Base-by-base conservation (phyloP, 768 basidiomycete genomes). In the Termitomyces sp. region DNA sequence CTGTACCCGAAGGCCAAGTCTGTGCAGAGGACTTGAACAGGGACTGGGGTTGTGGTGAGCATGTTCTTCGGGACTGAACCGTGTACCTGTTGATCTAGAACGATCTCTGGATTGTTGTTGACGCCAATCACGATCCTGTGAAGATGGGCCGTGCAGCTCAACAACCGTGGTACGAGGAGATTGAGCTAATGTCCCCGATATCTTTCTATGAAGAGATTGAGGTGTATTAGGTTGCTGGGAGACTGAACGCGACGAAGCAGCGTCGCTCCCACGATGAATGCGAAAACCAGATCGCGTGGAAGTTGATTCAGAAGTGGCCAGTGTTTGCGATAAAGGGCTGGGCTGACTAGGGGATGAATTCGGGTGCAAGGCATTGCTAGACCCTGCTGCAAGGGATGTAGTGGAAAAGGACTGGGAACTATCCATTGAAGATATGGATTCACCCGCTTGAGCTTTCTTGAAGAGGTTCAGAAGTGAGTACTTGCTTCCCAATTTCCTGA, bases 391-490 rank as follows among this genome's bases (percentile, higher is more conserved):
- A 17, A 61, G 50, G 3, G 69, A 65, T 15, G 54, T 42, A 22
- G 51, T 46, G 40, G 52, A 52, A 38, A 54, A 19, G 5, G 57
- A 57, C 47, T 65, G 66, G 24, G 61, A 46, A 38, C 42, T 46
- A 40, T 69, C 64, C 14, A 58, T 54, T 9, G 63, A 24, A 40
- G 58, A 53, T 40, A 63, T 51, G n/a, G 55, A 10, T 15, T 60
- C 76, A 12, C 71, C 74, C 0, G 73, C 57, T 49, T 77, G 75
- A 1, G 68, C 73, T 70, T 85, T 87, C 76, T 81, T 86, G 74
- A 90, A 90, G 15, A 90, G 74, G 60, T 81, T 84, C 59, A 90
- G 73, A 51, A 91, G 72, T 22, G 88, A 90, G 54, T 88, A 79
- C 67, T 91, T 91, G 68, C 84, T 83, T 26, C 79, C 78, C 4